phyloP scores from a whole-genome alignment of 2,329 filamentous ascomycete genomes.

The Raffaelea arxii region DNA sequence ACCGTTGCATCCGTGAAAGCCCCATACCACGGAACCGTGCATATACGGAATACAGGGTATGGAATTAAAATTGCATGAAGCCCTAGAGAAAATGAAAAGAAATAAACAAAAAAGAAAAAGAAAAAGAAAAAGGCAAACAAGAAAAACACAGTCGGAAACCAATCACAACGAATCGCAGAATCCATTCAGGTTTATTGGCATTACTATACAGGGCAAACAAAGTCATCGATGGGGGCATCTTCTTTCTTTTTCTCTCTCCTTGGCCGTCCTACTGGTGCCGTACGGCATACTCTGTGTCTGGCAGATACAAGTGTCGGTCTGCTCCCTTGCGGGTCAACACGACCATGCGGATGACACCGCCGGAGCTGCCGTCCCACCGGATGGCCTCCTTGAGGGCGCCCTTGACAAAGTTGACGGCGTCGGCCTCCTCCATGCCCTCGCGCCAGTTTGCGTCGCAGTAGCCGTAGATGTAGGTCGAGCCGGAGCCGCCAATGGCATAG shows the following conservation, averaged over 20 bases:
- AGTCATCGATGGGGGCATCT: background rate
- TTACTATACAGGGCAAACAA: background rate
- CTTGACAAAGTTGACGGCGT: conserved; percentile 90
- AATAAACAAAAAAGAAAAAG: background rate
- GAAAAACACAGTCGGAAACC: background rate
- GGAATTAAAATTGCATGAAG: background rate
- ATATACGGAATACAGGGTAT: too few species aligned
- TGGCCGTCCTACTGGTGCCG: conserved; percentile 46
- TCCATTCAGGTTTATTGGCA: background rate
- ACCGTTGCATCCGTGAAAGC: background rate
- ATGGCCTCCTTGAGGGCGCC: conserved; percentile 85
- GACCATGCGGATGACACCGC: conserved; percentile 96
- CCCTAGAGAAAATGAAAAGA: background rate
- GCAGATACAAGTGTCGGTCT: conserved; percentile 88
- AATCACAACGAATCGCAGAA: background rate
- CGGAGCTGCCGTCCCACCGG: conserved; percentile 98
- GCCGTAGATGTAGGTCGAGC: conserved; percentile 98
- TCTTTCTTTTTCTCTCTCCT: background rate
- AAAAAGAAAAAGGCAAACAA: background rate
- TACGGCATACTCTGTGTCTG: conserved; percentile 77
- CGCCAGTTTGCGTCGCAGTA: conserved; percentile 96
- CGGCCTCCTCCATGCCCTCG: conserved; percentile 86
- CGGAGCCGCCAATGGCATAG: conserved; percentile 91
- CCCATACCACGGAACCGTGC: background rate
- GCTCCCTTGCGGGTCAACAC: conserved; percentile 86